These are phyloP conservation scores for Ramaria sp. DNA, from an alignment of 768 basidiomycete species.

Conservation along the genomic window DNA sequence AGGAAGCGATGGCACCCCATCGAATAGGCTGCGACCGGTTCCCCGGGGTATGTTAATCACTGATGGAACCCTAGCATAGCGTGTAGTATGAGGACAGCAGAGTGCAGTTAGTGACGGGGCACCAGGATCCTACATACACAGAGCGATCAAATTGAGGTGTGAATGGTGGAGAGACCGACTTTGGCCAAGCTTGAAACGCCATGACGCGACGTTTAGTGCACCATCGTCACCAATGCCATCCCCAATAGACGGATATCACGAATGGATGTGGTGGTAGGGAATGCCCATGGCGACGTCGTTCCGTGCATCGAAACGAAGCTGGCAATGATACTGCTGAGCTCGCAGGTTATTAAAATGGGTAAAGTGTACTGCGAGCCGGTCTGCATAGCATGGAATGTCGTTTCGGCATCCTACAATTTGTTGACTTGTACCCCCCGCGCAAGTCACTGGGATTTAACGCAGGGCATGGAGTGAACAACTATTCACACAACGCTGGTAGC, in stretches of 20 bases:
- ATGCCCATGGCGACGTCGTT: slow-evolving; percentile 99
- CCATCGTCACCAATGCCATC: slow-evolving; percentile 81
- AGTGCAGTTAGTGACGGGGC: not conserved
- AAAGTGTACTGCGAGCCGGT: too few relatives aligned
- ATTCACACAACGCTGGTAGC: too few relatives aligned
- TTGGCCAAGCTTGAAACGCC: slow-evolving; percentile 95
- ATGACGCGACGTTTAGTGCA: slow-evolving; percentile 68
- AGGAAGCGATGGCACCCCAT: slow-evolving; percentile 86
- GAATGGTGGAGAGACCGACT: slow-evolving; percentile 73
- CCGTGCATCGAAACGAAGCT: too few relatives aligned
- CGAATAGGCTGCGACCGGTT: slow-evolving; percentile 85
- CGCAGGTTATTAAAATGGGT: too few relatives aligned
- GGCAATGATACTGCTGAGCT: too few relatives aligned
- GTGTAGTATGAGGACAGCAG: not conserved
- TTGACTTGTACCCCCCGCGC: too few relatives aligned
- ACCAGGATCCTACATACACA: not conserved
- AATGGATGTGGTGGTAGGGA: slow-evolving; percentile 87
- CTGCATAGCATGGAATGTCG: too few relatives aligned
- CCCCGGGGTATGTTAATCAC: slow-evolving; percentile 87
- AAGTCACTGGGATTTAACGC: too few relatives aligned
- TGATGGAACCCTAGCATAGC: slow-evolving; percentile 82
- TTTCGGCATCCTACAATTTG: too few relatives aligned
- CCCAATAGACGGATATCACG: slow-evolving; percentile 87
- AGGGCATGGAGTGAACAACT: too few relatives aligned
- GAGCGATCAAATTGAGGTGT: slow-evolving; percentile 53